Conservation (phyloP, 2,329 filamentous ascomycete genomes). For the Ambrosiella cleistominuta region DNA sequence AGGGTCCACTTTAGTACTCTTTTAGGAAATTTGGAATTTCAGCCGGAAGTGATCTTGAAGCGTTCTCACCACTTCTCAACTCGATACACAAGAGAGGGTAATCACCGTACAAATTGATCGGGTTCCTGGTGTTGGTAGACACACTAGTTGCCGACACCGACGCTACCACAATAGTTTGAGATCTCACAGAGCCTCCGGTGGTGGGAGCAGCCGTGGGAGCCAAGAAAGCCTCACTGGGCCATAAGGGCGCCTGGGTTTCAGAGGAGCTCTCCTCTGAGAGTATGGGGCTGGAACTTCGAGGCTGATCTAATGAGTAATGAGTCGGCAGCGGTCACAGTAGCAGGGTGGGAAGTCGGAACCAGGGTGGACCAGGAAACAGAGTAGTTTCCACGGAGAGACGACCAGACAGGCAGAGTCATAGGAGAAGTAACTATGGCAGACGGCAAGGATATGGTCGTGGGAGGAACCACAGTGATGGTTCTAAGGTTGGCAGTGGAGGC, state of each 20-base stretch:
- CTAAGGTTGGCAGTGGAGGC: neutral
- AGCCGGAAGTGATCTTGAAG: neutral
- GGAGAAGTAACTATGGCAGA: slow-evolving; percentile 1
- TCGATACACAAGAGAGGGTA: slow-evolving; percentile 11
- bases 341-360: neutral
- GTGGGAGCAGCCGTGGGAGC: neutral
- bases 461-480: neutral
- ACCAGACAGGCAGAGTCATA: slow-evolving; percentile 1
- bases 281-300: no score
- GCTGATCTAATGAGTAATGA: no score
- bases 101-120: slow-evolving; percentile 8
- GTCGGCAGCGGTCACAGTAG: neutral
- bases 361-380: slow-evolving; percentile 6
- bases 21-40: no score
- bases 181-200: neutral
- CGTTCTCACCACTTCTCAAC: neutral
- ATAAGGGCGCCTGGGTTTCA: slow-evolving; percentile 5
- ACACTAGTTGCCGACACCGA: neutral
- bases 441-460: neutral
- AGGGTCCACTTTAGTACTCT: no score
- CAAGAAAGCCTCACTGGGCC: slow-evolving; percentile 4
- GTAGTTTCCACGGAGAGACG: slow-evolving; percentile 3
- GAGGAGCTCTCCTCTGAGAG: no score
- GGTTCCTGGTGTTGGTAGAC: neutral
- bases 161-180: neutral